Evolutionary conservation across 1,284 basidiomycete species (phyloP).

Genomic region (Ceratobasidium sp.): DNA sequence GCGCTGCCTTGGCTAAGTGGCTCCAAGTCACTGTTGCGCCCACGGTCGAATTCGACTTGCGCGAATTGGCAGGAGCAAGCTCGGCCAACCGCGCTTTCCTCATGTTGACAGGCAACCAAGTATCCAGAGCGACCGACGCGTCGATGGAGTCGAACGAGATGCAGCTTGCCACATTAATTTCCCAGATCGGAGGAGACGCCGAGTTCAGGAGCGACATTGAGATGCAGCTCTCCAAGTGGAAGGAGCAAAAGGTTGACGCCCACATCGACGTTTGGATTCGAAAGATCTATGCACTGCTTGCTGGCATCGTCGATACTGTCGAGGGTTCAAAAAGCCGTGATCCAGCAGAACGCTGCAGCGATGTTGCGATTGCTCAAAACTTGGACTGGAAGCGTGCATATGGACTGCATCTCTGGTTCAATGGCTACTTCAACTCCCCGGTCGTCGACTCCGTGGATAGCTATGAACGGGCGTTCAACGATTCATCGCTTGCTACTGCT

Average conservation of each 20-base stretch:
- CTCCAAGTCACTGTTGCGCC: conserved; percentile 79
- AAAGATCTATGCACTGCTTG: conserved; percentile 86
- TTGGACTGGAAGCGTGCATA: conserved; percentile 97
- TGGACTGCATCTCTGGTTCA: conserved; percentile 93
- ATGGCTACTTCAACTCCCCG: conserved; percentile 74
- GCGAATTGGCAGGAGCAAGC: conserved; percentile 60
- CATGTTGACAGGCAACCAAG: conserved; percentile 87
- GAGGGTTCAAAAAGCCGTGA: conserved; percentile 65
- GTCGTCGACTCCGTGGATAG: conserved; percentile 75
- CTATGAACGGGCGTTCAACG: conserved; percentile 63
- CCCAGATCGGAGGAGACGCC: conserved; percentile 86
- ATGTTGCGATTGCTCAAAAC: conserved; percentile 78
- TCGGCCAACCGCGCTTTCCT: conserved; percentile 65
- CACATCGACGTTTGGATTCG: conserved; percentile 77
- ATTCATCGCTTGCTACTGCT: conserved; percentile 55
- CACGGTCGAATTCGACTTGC: conserved; percentile 79
- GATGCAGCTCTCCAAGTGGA: conserved; percentile 87
- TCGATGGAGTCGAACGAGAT: conserved; percentile 82
- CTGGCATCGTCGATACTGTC: conserved; percentile 77
- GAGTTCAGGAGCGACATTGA: conserved; percentile 79
- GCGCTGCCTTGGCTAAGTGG: conserved; percentile 87
- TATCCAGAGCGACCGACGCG: conserved; percentile 81
- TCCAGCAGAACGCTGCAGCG: conserved; percentile 67
- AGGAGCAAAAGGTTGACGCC: conserved; percentile 76
- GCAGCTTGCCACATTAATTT: conserved; percentile 90